Evolutionary conservation across 495 filamentous ascomycete genomes (phyloP).

Genomic region (Penicillium waksmanii): DNA sequence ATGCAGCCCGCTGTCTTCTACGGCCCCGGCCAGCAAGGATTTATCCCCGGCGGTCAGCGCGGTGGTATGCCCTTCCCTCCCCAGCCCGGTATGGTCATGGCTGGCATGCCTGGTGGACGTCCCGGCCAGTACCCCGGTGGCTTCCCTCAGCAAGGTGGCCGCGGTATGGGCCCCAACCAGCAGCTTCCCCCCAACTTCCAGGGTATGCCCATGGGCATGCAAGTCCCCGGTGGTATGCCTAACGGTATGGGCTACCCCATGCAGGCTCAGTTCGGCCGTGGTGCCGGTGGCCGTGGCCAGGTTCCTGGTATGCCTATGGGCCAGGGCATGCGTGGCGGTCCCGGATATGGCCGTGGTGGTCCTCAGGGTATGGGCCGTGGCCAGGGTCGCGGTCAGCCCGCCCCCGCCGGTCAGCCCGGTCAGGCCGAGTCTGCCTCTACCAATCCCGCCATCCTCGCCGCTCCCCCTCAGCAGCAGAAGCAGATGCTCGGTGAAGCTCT

Average conservation of each 20-base stretch:
- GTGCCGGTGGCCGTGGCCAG: slow-evolving; percentile 74
- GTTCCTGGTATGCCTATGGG: slow-evolving; percentile 75
- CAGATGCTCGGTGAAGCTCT: slow-evolving; percentile 96
- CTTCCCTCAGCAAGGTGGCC: slow-evolving; percentile 83
- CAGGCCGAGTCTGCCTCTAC: slow-evolving; percentile 32
- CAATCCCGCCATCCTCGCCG: slow-evolving; percentile 51
- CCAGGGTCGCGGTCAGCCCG: slow-evolving; percentile 47
- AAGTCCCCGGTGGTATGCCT: slow-evolving; percentile 59
- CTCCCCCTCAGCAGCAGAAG: slow-evolving; percentile 80
- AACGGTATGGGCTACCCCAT: slow-evolving; percentile 61
- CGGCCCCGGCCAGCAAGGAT: slow-evolving; percentile 81
- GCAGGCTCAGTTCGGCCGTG: slow-evolving; percentile 66
- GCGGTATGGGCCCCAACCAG: slow-evolving; percentile 75
- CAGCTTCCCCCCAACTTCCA: slow-evolving; percentile 85
- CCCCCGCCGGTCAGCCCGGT: slow-evolving; percentile 31
- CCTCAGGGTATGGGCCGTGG: slow-evolving; percentile 55
- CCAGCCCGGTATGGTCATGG: slow-evolving; percentile 79
- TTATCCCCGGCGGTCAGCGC: slow-evolving; percentile 74
- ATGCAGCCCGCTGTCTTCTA: slow-evolving; percentile 90
- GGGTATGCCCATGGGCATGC: slow-evolving; percentile 76
- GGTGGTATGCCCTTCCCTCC: slow-evolving; percentile 83
- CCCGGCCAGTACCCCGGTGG: slow-evolving; percentile 80
- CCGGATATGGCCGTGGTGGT: slow-evolving; percentile 59
- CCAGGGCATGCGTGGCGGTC: slow-evolving; percentile 70
- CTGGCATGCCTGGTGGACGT: slow-evolving; percentile 77